phyloP scores from a whole-genome alignment of 176 grass and related monocot genomes.

The Oryza coarctata region DNA sequence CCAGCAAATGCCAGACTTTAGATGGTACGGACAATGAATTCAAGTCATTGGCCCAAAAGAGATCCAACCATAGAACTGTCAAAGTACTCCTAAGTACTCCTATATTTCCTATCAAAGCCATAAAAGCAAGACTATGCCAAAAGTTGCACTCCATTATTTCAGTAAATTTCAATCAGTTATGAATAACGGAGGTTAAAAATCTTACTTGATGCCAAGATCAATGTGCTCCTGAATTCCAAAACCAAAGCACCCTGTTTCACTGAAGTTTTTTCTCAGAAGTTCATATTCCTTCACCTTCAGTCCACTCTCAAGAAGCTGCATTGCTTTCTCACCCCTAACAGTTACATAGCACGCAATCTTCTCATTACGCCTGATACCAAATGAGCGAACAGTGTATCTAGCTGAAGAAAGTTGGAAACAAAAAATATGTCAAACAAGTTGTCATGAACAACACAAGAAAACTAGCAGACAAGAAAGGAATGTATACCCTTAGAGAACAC shows the following conservation, averaged over 20 bases:
- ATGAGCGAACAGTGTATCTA: constrained; percentile 53
- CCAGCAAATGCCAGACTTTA: constrained; percentile 17
- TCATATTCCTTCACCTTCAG: constrained; percentile 56
- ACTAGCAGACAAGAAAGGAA: not conserved
- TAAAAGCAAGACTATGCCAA: not conserved
- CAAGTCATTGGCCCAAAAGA: constrained; percentile 27
- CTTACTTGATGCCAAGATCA: constrained; percentile 55
- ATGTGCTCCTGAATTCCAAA: constrained; percentile 60
- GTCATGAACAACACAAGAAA: not conserved
- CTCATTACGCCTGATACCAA: constrained; percentile 54
- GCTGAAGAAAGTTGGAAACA: not conserved
- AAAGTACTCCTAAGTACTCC: no score
- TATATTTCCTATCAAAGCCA: not conserved
- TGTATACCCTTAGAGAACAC: constrained; percentile 47
- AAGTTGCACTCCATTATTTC: not conserved
- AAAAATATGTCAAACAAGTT: constrained; percentile 7
- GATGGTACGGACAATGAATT: constrained; percentile 38
- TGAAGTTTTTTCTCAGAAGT: constrained; percentile 51
- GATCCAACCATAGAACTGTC: not conserved
- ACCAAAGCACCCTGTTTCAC: constrained; percentile 48
- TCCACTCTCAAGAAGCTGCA: constrained; percentile 62
- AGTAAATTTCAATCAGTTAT: not conserved
- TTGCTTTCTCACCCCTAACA: constrained; percentile 49
- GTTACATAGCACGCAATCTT: constrained; percentile 56
- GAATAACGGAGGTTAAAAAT: not conserved